Evolutionary conservation across 1,284 basidiomycete genomes (phyloP), one percentile per base, ranked within the genome.

Genomic region (Ceratobasidium sp.): DNA sequence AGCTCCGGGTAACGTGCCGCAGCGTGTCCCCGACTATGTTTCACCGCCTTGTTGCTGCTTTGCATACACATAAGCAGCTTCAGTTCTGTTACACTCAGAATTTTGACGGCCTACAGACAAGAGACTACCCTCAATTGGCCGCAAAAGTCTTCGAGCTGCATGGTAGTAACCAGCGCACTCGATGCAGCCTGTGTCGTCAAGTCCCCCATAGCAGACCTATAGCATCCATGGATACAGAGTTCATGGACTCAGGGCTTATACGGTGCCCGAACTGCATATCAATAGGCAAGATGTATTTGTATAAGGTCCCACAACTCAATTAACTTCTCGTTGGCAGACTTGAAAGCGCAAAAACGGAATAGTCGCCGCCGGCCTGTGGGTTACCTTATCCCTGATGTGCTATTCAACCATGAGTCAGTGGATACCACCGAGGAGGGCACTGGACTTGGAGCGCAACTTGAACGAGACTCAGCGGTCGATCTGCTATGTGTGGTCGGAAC

Each of bases 21-120:
- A 31, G 39, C 20, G 60, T 45, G 17, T 15, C 45, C 28, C 15
- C n/a, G 1, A 45, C 64, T 2, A 47, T n/a, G 15, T 66, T 66
- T 26, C 64, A 66, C 28, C 1, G 31, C 0, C 47, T 45, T 42
- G 64, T 66, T 15, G 26, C 39, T 20, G 28, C 11, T 7, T 20
- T 66, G 20, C 42, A 66, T 17, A 15, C 11, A 3, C 26, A 33
- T 2, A 26, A 45, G 13, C 45, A 8, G 8, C 64, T 66, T 10
- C 45, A 49, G 6, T 28, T 42, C 31, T 66, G 64, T 23, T 66
- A 66, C 20, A 66, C 64, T 26, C 64, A 66, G 47, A 66, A 66
- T 31, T 66, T 66, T 66, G 64, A 66, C 31, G 64, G 64, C 8
- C 28, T 66, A 13, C 64, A 66, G 26, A 49, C 47, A 51, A n/a